Base-by-base conservation (phyloP, 2,329 filamentous ascomycete genomes). In the Diaporthe aspalathi region DNA sequence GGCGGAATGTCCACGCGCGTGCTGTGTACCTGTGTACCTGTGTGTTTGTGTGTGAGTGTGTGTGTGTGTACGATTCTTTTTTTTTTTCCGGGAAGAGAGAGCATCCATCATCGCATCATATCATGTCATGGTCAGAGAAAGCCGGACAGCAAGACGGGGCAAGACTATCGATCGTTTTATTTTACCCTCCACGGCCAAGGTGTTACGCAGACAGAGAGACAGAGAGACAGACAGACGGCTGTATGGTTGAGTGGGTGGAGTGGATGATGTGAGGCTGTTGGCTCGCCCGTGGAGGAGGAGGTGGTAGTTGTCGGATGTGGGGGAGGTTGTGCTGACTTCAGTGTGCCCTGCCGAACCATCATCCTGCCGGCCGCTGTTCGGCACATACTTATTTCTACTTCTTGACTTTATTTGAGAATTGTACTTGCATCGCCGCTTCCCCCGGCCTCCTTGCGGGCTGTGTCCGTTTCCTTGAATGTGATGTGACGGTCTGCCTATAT, bases 381-480 rank as follows among this genome's bases (percentile, higher is more conserved):
- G 53, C 27, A 57, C 40, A 57, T 54, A 67, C 40, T 60, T 60
- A 60, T 53, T 67, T 67, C 54, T 49, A 67, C 60, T 60, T 70
- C 29, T 47, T 70, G 50, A 29, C 52, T 57, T 70, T 57, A 67
- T n/a, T 54, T 54, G 60, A 63, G 53, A 67, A 40, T 66, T 70
- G 50, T 67, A 60, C 56, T 70, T 67, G 60, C 56, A 67, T 70
- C 60, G 43, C 68, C 68, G 20, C 57, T 70, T 49, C 2, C 35
- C 43, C n/a, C 11, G 16, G 35, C 35, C 5, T 38, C 35, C 35
- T 38, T 35, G n/a, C n/a, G n/a, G n/a, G n/a, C n/a, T n/a, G n/a
- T n/a, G n/a, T 35, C 32, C 9, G 32, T 35, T 35, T 35, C 5
- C n/a, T n/a, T n/a, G n/a, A n/a, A n/a, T n/a, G n/a, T n/a, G 11